Evolutionary conservation across 192 early-diverging fungal species (phyloP).

Genomic region (Coemansia sp.): DNA sequence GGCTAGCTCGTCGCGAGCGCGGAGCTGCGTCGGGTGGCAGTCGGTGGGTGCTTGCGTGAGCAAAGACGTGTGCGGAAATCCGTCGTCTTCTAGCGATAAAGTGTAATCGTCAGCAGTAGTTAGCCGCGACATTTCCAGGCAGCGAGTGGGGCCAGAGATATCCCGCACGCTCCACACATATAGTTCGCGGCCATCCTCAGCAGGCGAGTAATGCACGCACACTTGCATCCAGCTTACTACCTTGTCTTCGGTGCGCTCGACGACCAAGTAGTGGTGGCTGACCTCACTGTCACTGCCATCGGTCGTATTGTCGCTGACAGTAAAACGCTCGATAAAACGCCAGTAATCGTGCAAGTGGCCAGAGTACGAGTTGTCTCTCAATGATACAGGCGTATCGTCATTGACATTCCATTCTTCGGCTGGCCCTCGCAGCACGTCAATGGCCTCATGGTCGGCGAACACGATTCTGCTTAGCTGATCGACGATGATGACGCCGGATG

Average conservation of each 20-base stretch:
- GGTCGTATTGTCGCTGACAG: slow-evolving; percentile 13
- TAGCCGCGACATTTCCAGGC: slow-evolving; percentile 31
- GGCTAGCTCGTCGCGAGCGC: slow-evolving; percentile 21
- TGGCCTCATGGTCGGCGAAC: slow-evolving; percentile 43
- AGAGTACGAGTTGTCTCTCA: slow-evolving; percentile 27
- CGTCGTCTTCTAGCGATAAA: slow-evolving; percentile 49
- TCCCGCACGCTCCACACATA: slow-evolving; percentile 49
- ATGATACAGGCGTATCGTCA: neutral
- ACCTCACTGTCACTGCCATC: neutral
- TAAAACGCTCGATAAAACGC: slow-evolving; percentile 28
- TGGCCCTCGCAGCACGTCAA: slow-evolving; percentile 44
- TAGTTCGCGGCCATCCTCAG: slow-evolving; percentile 20
- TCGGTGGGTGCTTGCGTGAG: slow-evolving; percentile 31
- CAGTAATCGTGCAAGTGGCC: slow-evolving; percentile 32
- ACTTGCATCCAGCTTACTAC: slow-evolving; percentile 45
- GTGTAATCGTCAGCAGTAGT: slow-evolving; percentile 23
- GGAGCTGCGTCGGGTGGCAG: slow-evolving; percentile 10
- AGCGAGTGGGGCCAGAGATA: slow-evolving; percentile 35
- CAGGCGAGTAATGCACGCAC: slow-evolving; percentile 31
- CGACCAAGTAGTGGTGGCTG: slow-evolving; percentile 42
- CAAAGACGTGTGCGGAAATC: slow-evolving; percentile 39
- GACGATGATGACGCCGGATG: slow-evolving; percentile 43
- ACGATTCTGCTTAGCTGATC: slow-evolving; percentile 24
- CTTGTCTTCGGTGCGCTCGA: slow-evolving; percentile 35
- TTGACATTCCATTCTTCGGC: slow-evolving; percentile 38